Percentiles rank a stretch among this genome's conserved stretches.
Evolutionary conservation across 2,329 filamentous ascomycete genomes (phyloP).

Genomic region (Chaetomiaceae sp.): DNA sequence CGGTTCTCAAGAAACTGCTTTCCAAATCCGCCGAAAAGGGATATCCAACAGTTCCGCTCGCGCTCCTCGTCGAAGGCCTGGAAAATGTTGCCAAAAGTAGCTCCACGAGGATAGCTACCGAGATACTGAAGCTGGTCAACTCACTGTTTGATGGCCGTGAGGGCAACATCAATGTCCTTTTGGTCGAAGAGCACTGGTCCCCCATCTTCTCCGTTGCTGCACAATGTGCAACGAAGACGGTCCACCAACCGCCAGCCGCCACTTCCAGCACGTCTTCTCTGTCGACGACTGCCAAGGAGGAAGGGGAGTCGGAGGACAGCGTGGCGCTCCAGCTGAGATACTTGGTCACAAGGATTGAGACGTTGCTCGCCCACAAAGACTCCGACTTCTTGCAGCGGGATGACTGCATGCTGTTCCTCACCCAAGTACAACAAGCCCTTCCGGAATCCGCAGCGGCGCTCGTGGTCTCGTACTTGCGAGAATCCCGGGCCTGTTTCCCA

Average conservation of each 20-base stretch:
- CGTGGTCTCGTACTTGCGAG: slow-evolving; percentile 60
- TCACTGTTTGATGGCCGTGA: slow-evolving; percentile 49
- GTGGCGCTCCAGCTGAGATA: slow-evolving; percentile 38
- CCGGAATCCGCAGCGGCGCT: slow-evolving; percentile 59
- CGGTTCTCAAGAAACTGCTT: slow-evolving; percentile 57
- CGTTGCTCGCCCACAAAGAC: slow-evolving; percentile 39
- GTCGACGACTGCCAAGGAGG: slow-evolving; percentile 25
- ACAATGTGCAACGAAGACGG: slow-evolving; percentile 42
- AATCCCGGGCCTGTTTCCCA: slow-evolving; percentile 65
- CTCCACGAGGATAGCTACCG: slow-evolving; percentile 40
- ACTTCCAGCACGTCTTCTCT: slow-evolving; percentile 20
- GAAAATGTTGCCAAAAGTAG: slow-evolving; percentile 43
- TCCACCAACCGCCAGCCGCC: slow-evolving; percentile 11
- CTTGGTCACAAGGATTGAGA: slow-evolving; percentile 46
- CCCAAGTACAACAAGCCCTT: slow-evolving; percentile 53
- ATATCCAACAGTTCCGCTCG: slow-evolving; percentile 54
- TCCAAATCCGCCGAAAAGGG: slow-evolving; percentile 53
- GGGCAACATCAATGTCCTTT: slow-evolving; percentile 46
- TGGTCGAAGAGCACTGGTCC: slow-evolving; percentile 62
- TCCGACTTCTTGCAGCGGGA: slow-evolving; percentile 57
- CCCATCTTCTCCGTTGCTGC: slow-evolving; percentile 53
- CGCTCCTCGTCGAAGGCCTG: slow-evolving; percentile 52
- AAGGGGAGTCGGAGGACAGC: slow-evolving; percentile 33
- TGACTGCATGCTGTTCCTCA: slow-evolving; percentile 61
- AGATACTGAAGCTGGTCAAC: slow-evolving; percentile 48